Evolutionary conservation across 371 early-diverging fungal species (phyloP), one percentile per base, ranked within the genome.

Genomic region (Aphelidium insulamus): DNA sequence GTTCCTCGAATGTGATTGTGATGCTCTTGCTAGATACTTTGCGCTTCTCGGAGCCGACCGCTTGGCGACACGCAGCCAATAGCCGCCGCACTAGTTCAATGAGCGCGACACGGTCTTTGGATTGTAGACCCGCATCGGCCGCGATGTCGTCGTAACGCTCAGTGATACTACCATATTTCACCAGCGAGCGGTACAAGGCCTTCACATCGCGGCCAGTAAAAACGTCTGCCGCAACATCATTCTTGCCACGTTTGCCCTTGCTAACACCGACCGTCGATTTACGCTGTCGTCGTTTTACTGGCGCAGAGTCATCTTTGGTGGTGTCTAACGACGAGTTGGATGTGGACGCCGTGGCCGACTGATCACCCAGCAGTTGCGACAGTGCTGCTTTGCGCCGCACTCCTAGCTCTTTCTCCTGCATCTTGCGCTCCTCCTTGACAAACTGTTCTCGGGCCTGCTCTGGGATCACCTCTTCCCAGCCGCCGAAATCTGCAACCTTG

Each of bases 401-500:
- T 38, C 44, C 41, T 26, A 44, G 38, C 32, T 56, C 43, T 32
- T 49, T 44, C 28, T 47, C 53, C 21, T 53, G 36, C 28, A 41
- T 43, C 17, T 43, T 48, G 12, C 35, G 38, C 21, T 66, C 69
- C 36, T 74, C 77, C 14, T 69, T 67, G 38, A 72, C 77, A 3
- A 62, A 48, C 16, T 59, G 50, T 22, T 59, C 57, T 16, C 83
- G 67, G 37, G 85, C 85, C 2, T 66, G 64, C 35, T 73, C 69
- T 11, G 95, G 95, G 36, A 97, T 86, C 37, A 97, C 83, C 3
- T 90, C 88, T 10, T 90, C 88, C 94, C 95, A 97, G 11, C 80
- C 81, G 30, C 72, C 78, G 43, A 77, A 81, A 48, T 94, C 92
- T 0, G 87, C 78, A 15, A 87, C 80, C 47, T 79, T 69, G 61